These are phyloP conservation scores for Ogataea trehaloabstinens DNA, from an alignment of 805 yeast genomes.

Conservation along the genomic window DNA sequence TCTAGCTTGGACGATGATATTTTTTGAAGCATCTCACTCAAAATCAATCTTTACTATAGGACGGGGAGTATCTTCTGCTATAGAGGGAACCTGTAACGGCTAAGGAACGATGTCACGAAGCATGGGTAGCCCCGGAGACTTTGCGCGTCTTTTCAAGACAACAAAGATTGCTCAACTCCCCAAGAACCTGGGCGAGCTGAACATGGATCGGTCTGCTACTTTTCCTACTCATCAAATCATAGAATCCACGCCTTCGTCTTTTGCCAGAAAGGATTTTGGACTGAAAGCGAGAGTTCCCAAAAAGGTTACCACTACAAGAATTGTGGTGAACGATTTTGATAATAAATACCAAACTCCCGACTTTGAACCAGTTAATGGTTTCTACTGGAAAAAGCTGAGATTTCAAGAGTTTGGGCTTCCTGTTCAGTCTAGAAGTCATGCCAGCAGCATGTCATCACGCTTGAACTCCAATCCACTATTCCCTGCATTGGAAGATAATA, in stretches of 20 bases:
- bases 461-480: slow-evolving; percentile 39
- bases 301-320: slow-evolving; percentile 54
- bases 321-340: slow-evolving; percentile 66
- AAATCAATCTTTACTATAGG: too few species aligned
- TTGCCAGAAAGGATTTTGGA: slow-evolving; percentile 72
- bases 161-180: slow-evolving; percentile 37
- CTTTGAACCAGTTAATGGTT: slow-evolving; percentile 62
- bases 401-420: slow-evolving; percentile 68
- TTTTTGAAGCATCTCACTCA: too few species aligned
- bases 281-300: slow-evolving; percentile 68
- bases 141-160: slow-evolving; percentile 25
- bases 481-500: slow-evolving; percentile 24
- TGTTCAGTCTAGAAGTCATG: slow-evolving; percentile 27
- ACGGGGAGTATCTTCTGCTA: too few species aligned
- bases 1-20: too few species aligned
- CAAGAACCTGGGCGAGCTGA: slow-evolving; percentile 26
- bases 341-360: slow-evolving; percentile 65
- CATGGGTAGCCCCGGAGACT: slow-evolving; percentile 24
- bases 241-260: slow-evolving; percentile 63
- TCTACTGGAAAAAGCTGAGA: slow-evolving; percentile 57
- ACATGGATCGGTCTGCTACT: slow-evolving; percentile 23
- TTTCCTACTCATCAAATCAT: slow-evolving; percentile 73
- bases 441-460: slow-evolving; percentile 5
- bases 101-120: slow-evolving; percentile 22
- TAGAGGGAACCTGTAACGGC: too few species aligned